These are phyloP conservation scores for Parathielavia hyrcaniae DNA, from an alignment of 495 filamentous ascomycete genomes.

Conservation along the genomic window DNA sequence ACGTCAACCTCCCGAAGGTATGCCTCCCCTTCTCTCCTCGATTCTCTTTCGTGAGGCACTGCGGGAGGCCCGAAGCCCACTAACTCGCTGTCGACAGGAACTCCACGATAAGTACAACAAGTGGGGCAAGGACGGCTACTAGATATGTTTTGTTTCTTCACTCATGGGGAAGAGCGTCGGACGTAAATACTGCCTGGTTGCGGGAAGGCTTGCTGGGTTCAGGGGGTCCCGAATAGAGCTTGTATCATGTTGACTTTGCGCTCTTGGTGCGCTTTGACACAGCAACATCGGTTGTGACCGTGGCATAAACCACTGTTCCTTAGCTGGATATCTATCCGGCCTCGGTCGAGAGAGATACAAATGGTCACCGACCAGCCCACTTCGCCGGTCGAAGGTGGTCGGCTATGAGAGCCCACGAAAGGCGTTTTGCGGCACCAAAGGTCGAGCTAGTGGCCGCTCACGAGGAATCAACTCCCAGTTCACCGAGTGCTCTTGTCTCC, in stretches of 20 bases:
- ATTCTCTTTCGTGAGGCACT: too few species aligned
- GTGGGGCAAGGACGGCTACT: slow-evolving; percentile 83
- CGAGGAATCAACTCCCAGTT: too few species aligned
- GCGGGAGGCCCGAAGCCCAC: neutral
- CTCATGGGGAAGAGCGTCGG: neutral
- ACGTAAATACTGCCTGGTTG: slow-evolving; percentile 23
- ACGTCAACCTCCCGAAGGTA: slow-evolving; percentile 90
- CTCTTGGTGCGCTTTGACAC: neutral
- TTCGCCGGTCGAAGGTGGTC: too few species aligned
- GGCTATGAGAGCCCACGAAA: too few species aligned
- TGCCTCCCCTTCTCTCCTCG: neutral
- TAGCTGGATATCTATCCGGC: too few species aligned
- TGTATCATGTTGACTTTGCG: slow-evolving; percentile 19
- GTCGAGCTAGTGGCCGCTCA: too few species aligned
- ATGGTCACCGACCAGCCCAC: too few species aligned
- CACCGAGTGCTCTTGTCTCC: too few species aligned
- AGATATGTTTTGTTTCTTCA: slow-evolving; percentile 12
- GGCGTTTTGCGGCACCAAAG: too few species aligned
- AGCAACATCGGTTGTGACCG: neutral
- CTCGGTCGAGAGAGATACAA: too few species aligned
- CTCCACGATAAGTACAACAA: slow-evolving; percentile 97
- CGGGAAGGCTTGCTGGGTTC: neutral
- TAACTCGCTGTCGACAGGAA: slow-evolving; percentile 48
- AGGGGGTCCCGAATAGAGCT: slow-evolving; percentile 20
- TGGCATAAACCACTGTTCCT: too few species aligned